These are phyloP conservation scores for Mariannaea elegans DNA, from an alignment of 2,329 filamentous ascomycete genomes.

Conservation along the genomic window DNA sequence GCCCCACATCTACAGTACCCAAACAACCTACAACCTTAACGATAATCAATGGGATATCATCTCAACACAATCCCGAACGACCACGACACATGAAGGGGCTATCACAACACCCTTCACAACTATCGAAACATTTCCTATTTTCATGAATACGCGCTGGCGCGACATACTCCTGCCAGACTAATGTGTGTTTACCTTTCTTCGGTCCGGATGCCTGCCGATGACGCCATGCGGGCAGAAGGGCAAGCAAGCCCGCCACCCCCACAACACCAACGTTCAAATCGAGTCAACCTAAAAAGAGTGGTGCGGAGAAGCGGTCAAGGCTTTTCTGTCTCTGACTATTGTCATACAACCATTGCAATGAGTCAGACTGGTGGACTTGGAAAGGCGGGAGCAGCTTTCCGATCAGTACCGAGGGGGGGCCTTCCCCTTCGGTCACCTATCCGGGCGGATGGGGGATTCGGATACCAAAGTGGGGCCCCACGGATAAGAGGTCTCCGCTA, in stretches of 20 bases:
- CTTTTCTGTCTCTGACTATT: background rate
- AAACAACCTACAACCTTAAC: constrained; percentile 26
- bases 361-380: constrained; percentile 10
- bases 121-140: background rate
- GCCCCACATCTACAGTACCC: background rate
- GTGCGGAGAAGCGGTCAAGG: constrained; percentile 7
- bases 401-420: constrained; percentile 27
- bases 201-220: constrained; percentile 11
- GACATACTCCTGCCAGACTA: constrained; percentile 11
- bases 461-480: constrained; percentile 15
- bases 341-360: constrained; percentile 4
- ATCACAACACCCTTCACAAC: background rate
- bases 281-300: constrained; percentile 9
- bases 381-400: constrained; percentile 21
- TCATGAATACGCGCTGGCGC: constrained; percentile 17
- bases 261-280: constrained; percentile 5
- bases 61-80: background rate
- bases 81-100: background rate
- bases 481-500: constrained; percentile 5
- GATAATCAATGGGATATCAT: constrained; percentile 17
- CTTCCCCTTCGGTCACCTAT: constrained; percentile 8
- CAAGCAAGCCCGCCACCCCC: constrained; percentile 4
- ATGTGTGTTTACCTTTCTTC: constrained; percentile 4
- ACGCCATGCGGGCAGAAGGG: constrained; percentile 14
- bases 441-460: constrained; percentile 26